phyloP scores from a whole-genome alignment of 177 flowering plant genomes.

The Vitis hybrid region DNA sequence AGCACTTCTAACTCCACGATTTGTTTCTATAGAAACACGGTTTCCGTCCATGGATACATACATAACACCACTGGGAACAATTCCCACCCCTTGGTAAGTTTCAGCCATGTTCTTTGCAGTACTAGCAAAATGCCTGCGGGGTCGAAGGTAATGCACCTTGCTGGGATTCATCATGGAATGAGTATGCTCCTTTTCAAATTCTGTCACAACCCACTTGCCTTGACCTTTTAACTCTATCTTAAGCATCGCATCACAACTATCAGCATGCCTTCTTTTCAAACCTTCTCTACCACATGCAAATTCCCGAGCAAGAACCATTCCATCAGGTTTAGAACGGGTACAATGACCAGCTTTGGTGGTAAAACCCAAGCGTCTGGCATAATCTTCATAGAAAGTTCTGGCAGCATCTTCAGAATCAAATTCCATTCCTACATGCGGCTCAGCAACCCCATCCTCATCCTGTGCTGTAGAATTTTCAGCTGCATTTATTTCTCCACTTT shows the following conservation, averaged over 20 bases:
- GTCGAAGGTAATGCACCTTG: conserved; percentile 61
- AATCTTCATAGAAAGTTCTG: conserved; percentile 60
- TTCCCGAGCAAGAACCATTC: conserved; percentile 31
- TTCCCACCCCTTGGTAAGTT: conserved; percentile 32
- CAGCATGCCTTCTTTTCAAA: conserved; percentile 37
- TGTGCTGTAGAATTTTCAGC: conserved; percentile 30
- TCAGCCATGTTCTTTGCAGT: conserved; percentile 43
- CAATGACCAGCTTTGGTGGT: conserved; percentile 38
- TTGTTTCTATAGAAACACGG: conserved; percentile 35
- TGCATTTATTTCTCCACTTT: conserved; percentile 34
- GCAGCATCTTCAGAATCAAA: conserved; percentile 68
- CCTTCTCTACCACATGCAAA: conserved; percentile 60
- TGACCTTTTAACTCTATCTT: conserved; percentile 50
- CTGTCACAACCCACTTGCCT: conserved; percentile 62
- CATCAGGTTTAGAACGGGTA: conserved; percentile 42
- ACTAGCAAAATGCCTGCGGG: conserved; percentile 73
- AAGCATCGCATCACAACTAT: conserved; percentile 63
- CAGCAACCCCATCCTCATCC: conserved; percentile 42
- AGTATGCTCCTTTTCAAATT: conserved; percentile 69
- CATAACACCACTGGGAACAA: conserved; percentile 59
- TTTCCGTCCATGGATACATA: conserved; percentile 62
- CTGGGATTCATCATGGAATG: conserved; percentile 52
- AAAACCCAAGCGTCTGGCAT: conserved; percentile 64
- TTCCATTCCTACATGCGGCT: conserved; percentile 67
- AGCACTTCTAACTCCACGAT: conserved; percentile 29